phyloP scores from a whole-genome alignment of 495 filamentous ascomycete genomes.

The Aspergillus campestris region DNA sequence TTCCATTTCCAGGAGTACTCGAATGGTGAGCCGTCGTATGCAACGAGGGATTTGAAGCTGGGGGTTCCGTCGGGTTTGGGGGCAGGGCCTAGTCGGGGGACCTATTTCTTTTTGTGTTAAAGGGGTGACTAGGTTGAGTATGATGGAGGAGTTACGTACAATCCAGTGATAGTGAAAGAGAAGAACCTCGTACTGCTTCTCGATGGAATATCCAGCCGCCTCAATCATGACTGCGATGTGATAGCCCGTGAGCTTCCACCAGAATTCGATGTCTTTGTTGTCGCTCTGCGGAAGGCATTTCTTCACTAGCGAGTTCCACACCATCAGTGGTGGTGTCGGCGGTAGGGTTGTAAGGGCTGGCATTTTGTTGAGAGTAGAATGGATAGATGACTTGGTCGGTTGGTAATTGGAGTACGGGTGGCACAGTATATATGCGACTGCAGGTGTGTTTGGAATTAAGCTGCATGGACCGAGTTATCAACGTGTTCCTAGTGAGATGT shows the following conservation, averaged over 20 bases:
- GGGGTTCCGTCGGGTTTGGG: conserved; percentile 4
- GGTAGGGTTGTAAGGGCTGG: too few species aligned
- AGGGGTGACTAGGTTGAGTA: background rate
- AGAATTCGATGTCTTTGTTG: conserved; percentile 4
- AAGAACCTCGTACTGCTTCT: conserved; percentile 9
- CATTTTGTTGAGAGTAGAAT: too few species aligned
- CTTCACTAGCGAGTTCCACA: too few species aligned
- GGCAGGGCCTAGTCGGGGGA: conserved; percentile 3
- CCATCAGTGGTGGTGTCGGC: too few species aligned
- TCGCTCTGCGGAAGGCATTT: too few species aligned
- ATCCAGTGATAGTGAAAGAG: conserved; percentile 10
- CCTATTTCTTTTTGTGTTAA: background rate
- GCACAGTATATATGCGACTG: too few species aligned
- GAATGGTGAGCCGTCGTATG: conserved; percentile 10
- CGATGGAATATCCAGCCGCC: conserved; percentile 5
- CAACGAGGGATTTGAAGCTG: conserved; percentile 11
- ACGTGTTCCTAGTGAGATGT: too few species aligned
- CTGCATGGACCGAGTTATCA: too few species aligned
- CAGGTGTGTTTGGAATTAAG: too few species aligned
- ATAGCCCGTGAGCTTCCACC: conserved; percentile 13
- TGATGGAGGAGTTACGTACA: background rate
- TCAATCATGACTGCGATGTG: conserved; percentile 8
- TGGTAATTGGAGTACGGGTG: too few species aligned
- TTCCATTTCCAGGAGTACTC: conserved; percentile 26
- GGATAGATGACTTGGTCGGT: too few species aligned